Evolutionary conservation across 768 basidiomycete genomes (phyloP), one percentile per base, ranked within the genome.

Genomic region (Clathrus columnatus): DNA sequence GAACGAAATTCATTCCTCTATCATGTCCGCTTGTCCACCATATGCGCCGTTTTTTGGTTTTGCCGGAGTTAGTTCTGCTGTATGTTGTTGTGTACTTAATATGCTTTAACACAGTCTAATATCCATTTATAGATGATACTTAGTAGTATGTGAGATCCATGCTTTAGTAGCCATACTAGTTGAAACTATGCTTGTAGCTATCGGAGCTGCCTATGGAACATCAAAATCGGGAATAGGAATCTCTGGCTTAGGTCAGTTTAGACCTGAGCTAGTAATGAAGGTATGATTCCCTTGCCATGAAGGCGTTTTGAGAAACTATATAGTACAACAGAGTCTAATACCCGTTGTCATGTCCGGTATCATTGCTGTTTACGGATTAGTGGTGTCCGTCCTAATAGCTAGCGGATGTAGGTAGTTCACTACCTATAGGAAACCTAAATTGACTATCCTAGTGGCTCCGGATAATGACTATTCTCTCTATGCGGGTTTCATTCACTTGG

Each of bases 311-410:
- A 20, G 29, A 20, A 18, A 43, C 48, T n/a, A 41, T 46, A 42
- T 21, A 59, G 11, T 24, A 27, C 50, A 24, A 29, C 63, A 94
- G 91, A 94, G 91, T 16, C 77, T 96, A 51, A 92, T 97, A 60
- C 94, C 94, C 4, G 93, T 96, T 30, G 92, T 98, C 69, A 96
- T 97, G 93, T 89, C 91, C 56, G 93, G 94, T 72, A 96, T 96
- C 69, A 94, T 96, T 61, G 93, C 94, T 27, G 94, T 98, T 32
- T 98, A 97, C 66, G 94, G 94, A 7, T 78, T 98, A 42, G 95
- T 98, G 7, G 94, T 97, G 14, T 89, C 91, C 3, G 94, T 97
- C 27, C 80, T 98, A 55, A 96, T 96, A 59, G 78, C 87, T 17
- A 90, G 90, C 52, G 72, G 70, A 57, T n/a, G 23, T 41, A 24